These are phyloP conservation scores for Vitis cinerea DNA, from an alignment of 164 flowering plant species.

Conservation along the genomic window DNA sequence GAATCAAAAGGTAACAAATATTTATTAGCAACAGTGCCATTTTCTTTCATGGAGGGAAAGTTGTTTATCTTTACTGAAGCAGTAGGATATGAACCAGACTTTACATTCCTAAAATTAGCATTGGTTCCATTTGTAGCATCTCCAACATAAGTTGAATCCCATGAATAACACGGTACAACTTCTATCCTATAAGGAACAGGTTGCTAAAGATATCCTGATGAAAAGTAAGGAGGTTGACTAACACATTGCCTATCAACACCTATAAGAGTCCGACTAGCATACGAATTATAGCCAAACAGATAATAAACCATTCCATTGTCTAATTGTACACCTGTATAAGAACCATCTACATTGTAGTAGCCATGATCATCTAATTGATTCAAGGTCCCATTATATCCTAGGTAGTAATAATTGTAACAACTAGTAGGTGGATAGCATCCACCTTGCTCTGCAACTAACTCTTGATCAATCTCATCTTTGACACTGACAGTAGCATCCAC, in stretches of 20 bases:
- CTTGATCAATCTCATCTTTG: constrained; percentile 30
- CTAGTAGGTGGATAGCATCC: constrained; percentile 16
- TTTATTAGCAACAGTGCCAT: too few species aligned
- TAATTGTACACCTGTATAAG: constrained; percentile 29
- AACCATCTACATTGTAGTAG: constrained; percentile 18
- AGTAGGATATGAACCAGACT: constrained; percentile 18
- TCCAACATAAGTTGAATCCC: constrained; percentile 26
- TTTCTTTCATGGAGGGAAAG: too few species aligned
- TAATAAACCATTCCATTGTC: constrained; percentile 33
- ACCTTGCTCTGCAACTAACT: constrained; percentile 25
- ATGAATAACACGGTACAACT: constrained; percentile 26
- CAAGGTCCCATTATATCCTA: too few species aligned
- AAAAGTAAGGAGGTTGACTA: constrained; percentile 31
- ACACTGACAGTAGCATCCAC: constrained; percentile 22
- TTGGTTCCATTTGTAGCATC: constrained; percentile 22
- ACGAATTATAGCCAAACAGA: constrained; percentile 38
- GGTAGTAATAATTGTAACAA: too few species aligned
- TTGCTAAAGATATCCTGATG: constrained; percentile 31
- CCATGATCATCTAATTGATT: constrained; percentile 11
- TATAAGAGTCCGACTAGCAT: constrained; percentile 25
- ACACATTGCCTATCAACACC: constrained; percentile 38
- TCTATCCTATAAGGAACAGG: constrained; percentile 34
- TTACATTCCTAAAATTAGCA: constrained; percentile 20
- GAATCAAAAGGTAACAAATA: too few species aligned
- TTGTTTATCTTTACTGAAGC: constrained; percentile 11